Evolutionary conservation across 768 basidiomycete genomes (phyloP).

Genomic region (Termitomyces sp.): DNA sequence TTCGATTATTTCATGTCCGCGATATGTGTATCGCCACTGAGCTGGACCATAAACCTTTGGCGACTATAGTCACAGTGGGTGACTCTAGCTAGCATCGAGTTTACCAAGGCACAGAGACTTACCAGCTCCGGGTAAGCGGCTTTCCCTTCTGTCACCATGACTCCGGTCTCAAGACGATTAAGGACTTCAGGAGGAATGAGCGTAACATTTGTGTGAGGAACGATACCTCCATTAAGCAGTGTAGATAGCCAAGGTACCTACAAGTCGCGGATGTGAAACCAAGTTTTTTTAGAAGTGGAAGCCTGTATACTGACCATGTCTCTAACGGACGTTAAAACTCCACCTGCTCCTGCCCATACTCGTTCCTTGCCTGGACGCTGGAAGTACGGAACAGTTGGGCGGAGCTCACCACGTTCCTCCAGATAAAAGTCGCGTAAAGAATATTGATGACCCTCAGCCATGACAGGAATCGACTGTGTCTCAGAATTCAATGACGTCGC

Average conservation of each 20-base stretch:
- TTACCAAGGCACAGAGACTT: slow-evolving; percentile 2
- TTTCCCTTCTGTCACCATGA: slow-evolving; percentile 26
- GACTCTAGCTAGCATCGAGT: not conserved
- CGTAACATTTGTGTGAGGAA: slow-evolving; percentile 30
- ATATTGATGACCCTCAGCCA: slow-evolving; percentile 33
- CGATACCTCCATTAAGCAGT: slow-evolving; percentile 32
- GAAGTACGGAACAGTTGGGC: slow-evolving; percentile 33
- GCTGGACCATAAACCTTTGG: slow-evolving; percentile 33
- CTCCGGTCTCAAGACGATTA: slow-evolving; percentile 29
- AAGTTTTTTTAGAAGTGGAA: not conserved
- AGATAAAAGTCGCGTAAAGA: slow-evolving; percentile 24
- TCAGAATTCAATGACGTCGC: too few relatives aligned
- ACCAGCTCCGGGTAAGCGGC: slow-evolving; percentile 31
- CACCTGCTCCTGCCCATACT: slow-evolving; percentile 36
- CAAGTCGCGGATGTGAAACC: not conserved
- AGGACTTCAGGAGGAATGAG: slow-evolving; percentile 30
- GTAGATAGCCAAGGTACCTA: slow-evolving; percentile 30
- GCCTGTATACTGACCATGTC: slow-evolving; percentile 28
- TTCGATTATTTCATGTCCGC: slow-evolving; percentile 35
- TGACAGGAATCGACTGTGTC: slow-evolving; percentile 4
- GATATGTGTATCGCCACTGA: slow-evolving; percentile 33
- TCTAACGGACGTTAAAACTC: slow-evolving; percentile 30
- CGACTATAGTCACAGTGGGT: slow-evolving; percentile 19
- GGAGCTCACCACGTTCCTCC: slow-evolving; percentile 24
- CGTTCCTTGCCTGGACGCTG: slow-evolving; percentile 31